Evolutionary conservation across 257 asterid genomes (phyloP), one percentile per base, ranked within the genome.

Genomic region (Nicotiana otophora): DNA sequence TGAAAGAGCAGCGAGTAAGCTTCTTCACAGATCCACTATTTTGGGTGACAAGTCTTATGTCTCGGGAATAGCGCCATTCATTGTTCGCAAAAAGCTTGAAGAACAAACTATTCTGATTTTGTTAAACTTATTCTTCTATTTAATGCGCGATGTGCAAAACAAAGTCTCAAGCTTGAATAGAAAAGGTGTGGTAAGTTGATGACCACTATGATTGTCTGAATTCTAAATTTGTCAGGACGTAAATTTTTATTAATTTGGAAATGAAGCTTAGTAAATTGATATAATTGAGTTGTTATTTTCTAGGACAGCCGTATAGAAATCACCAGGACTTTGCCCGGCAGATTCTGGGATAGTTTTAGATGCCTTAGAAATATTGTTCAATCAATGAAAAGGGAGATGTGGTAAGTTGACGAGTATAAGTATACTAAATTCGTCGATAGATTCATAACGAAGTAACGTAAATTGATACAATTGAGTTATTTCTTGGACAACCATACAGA

Each of bases 31-130:
- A 42, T 20, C 60, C 17, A 42, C 58, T 39, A 70, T n/a, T 42
- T 72, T 20, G 80, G 80, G 80, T 74, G 63, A 74, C 80, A 51
- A 48, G 0, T 51, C 80, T 75, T 48, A 15, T 75, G 46, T 75
- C 80, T 51, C 17, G 19, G 63, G 80, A 16, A 26, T 48, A 48
- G 26, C 11, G 9, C 28, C 3, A 26, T 14, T 51, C 3, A 26
- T 14, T 75, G 63, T 28, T 74, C 62, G 1, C 61, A 46, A 72
- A 23, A 26, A 26, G 19, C 20, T 23, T 28, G 63, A 75, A 26
- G 63, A 8, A 75, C 42, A 74, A 26, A 51, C 23, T 74, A 15
- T 1, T 15, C 53, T 72, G 0, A 48, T 48, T 26, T 48, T 26
- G 63, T 28, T 75, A 0, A 75, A 75, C 42, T 26, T 58, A 15